Conservation (phyloP, 176 grass and related monocot species). For the Alloteropsis semialata region DNA sequence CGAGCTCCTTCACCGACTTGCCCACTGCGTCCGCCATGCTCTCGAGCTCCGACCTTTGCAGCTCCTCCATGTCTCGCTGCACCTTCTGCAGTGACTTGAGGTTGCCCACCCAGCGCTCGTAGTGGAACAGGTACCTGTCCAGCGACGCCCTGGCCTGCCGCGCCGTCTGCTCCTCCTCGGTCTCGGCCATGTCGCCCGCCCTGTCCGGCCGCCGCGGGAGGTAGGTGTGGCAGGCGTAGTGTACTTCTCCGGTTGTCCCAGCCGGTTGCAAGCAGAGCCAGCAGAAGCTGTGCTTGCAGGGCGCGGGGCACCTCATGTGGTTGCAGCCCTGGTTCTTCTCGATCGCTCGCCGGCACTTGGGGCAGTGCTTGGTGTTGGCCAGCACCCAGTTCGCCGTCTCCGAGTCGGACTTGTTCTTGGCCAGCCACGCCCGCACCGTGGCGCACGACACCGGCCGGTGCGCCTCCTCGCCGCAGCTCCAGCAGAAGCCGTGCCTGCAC, state of each 20-base stretch:
- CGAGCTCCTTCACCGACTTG: not conserved
- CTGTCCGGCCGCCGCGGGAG: not conserved
- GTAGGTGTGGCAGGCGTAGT: not conserved
- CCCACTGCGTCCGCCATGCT: not conserved
- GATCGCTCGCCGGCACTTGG: not conserved
- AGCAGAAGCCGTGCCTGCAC: slow-evolving; percentile 23
- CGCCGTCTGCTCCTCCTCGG: not conserved
- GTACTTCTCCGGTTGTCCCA: no score
- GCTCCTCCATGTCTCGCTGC: not conserved
- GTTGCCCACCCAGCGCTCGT: slow-evolving; percentile 41
- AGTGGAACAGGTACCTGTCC: slow-evolving; percentile 30
- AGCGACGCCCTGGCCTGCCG: not conserved
- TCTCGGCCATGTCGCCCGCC: not conserved
- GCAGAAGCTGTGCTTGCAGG: not conserved
- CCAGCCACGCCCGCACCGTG: slow-evolving; percentile 25
- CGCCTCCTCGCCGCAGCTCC: slow-evolving; percentile 35
- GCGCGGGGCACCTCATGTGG: slow-evolving; percentile 12
- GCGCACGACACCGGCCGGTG: slow-evolving; percentile 33
- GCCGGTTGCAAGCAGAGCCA: not conserved
- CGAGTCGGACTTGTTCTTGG: slow-evolving; percentile 14
- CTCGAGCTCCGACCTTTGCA: not conserved
- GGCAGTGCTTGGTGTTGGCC: slow-evolving; percentile 31
- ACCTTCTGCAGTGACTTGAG: not conserved
- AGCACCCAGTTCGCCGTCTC: slow-evolving; percentile 26
- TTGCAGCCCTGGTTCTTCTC: slow-evolving; percentile 37